A percentile compares a stretch with the other conserved stretches of the same genome.
phyloP scores from a whole-genome alignment of 2,329 filamentous ascomycete species.

The Xenosphaeropsis pyriputrescens region DNA sequence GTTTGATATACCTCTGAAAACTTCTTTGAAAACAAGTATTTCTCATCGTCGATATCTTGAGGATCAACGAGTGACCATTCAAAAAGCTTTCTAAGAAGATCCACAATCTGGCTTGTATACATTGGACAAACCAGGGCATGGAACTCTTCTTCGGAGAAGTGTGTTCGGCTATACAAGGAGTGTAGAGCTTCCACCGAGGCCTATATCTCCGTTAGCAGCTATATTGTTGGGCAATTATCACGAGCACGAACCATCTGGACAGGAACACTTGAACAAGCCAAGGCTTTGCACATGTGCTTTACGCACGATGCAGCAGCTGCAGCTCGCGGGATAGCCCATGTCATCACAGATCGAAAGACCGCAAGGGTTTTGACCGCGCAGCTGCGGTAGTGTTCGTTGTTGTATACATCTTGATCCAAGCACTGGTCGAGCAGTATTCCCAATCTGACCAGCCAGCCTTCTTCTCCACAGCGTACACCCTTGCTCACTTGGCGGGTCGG shows the following conservation, averaged over 20 bases:
- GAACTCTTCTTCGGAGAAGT: constrained; percentile 67
- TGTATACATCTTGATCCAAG: constrained; percentile 47
- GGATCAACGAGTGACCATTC: constrained; percentile 69
- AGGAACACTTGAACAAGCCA: constrained; percentile 54
- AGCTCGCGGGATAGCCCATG: constrained; percentile 79
- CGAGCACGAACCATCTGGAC: constrained; percentile 51
- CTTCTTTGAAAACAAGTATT: constrained; percentile 86
- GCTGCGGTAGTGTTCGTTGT: constrained; percentile 49
- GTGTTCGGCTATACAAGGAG: constrained; percentile 61
- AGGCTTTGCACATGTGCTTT: constrained; percentile 52
- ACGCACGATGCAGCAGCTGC: constrained; percentile 59
- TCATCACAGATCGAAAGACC: constrained; percentile 63
- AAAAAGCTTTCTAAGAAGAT: constrained; percentile 59
- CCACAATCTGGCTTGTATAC: constrained; percentile 58
- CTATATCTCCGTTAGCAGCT: constrained; percentile 22
- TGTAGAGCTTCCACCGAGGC: constrained; percentile 74
- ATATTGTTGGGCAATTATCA: too few species aligned
- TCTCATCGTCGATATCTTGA: constrained; percentile 76
- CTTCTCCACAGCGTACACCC: constrained; percentile 58
- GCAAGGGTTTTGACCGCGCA: constrained; percentile 67
- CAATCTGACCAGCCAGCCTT: constrained; percentile 78
- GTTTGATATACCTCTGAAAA: constrained; percentile 60
- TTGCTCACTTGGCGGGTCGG: constrained; percentile 50
- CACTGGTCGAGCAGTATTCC: constrained; percentile 62
- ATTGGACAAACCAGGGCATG: constrained; percentile 63